Evolutionary conservation across 2,329 filamentous ascomycete species (phyloP).

Genomic region (Pestalotiopsis sp.): DNA sequence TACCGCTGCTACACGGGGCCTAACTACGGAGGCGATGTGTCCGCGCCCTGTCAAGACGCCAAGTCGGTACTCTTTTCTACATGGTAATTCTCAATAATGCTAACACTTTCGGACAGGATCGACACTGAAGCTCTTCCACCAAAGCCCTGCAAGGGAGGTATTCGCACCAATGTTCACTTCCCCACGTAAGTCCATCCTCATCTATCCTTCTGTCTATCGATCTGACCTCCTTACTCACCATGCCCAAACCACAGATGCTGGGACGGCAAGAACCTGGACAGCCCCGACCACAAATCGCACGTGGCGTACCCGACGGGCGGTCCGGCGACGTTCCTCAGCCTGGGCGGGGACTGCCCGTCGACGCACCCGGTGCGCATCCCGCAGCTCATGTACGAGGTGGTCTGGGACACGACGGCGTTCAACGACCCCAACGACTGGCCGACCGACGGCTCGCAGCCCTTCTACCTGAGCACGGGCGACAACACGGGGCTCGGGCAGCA

Average conservation of each 20-base stretch:
- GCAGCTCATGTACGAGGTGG: slow-evolving; percentile 64
- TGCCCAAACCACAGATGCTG: slow-evolving; percentile 49
- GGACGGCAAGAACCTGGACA: slow-evolving; percentile 53
- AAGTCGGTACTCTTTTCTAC: background rate
- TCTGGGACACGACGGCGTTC: slow-evolving; percentile 45
- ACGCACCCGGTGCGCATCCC: slow-evolving; percentile 56
- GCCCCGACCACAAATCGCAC: slow-evolving; percentile 51
- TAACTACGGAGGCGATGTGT: slow-evolving; percentile 3
- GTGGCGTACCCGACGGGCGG: slow-evolving; percentile 48
- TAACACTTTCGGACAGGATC: background rate
- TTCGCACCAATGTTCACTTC: slow-evolving; percentile 6
- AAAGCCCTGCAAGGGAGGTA: slow-evolving; percentile 4
- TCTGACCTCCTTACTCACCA: slow-evolving; percentile 52
- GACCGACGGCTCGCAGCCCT: slow-evolving; percentile 34
- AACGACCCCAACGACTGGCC: slow-evolving; percentile 31
- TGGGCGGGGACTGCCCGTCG: slow-evolving; percentile 48
- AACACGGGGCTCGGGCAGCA: slow-evolving; percentile 39
- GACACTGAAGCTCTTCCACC: slow-evolving; percentile 1
- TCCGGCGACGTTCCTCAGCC: slow-evolving; percentile 25
- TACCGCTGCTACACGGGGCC: slow-evolving; percentile 33
- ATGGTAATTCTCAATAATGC: background rate
- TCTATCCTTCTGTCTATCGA: slow-evolving; percentile 44
- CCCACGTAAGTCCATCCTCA: slow-evolving; percentile 18
- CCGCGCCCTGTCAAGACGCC: slow-evolving; percentile 3
- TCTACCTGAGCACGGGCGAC: slow-evolving; percentile 31